Conservation (phyloP, 106 monocot genomes). For the Acanthochlamys bracteata region DNA sequence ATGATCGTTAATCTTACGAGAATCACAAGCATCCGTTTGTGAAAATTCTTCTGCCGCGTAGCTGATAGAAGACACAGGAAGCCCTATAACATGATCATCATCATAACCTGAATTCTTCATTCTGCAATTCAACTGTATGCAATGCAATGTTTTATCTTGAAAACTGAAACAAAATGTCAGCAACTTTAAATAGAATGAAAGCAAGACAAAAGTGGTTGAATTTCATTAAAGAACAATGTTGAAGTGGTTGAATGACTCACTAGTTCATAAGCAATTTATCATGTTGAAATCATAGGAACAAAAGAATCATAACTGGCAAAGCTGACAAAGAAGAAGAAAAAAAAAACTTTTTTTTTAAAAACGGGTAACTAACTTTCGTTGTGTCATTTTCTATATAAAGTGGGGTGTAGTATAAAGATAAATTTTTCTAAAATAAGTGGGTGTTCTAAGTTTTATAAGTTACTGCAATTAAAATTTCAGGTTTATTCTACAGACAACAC, state of each 20-base stretch:
- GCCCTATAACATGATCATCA: conserved; percentile 14
- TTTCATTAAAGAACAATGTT: not conserved
- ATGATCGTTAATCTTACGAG: not conserved
- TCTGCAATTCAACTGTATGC: not conserved
- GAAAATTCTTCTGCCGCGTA: not conserved
- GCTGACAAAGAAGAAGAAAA: not conserved
- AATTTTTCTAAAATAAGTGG: not conserved
- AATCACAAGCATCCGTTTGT: not conserved
- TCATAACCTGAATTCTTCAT: conserved; percentile 14
- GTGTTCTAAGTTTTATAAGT: too few relatives aligned
- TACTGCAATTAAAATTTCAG: too few relatives aligned
- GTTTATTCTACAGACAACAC: too few relatives aligned
- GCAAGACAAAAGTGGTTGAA: not conserved
- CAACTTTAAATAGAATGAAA: conserved; percentile 16
- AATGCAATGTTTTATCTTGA: not conserved
- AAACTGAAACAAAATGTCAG: not conserved
- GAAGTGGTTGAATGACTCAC: conserved; percentile 19
- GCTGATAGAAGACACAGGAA: conserved; percentile 16
- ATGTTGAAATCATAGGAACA: conserved; percentile 21
- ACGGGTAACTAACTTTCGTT: not conserved
- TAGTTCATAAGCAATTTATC: conserved; percentile 13
- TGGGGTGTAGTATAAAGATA: not conserved
- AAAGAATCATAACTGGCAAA: not conserved
- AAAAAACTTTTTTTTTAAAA: not conserved
- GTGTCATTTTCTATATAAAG: not conserved